These are phyloP conservation scores for Tolypocladium capitatum DNA, from an alignment of 2,329 filamentous ascomycete genomes.

Conservation along the genomic window DNA sequence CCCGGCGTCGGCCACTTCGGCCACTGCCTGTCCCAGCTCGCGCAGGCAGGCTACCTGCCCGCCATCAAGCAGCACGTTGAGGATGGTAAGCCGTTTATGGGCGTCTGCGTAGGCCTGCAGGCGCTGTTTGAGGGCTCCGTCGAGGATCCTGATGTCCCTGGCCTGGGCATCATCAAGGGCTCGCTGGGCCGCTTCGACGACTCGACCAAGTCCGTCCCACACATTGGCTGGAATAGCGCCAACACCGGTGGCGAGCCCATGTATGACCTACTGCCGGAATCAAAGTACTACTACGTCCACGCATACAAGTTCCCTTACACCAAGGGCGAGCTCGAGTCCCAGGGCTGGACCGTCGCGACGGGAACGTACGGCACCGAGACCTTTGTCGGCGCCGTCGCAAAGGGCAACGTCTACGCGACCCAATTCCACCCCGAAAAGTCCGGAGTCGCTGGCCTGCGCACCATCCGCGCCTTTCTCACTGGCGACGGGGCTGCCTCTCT, in stretches of 20 bases:
- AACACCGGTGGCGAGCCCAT: constrained; percentile 46
- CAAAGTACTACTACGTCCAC: constrained; percentile 99
- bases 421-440: constrained; percentile 99
- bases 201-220: constrained; percentile 76
- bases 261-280: constrained; percentile 65
- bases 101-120: constrained; percentile 90
- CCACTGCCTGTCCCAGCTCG: constrained; percentile 79
- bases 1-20: constrained; percentile 97
- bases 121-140: constrained; percentile 77
- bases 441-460: constrained; percentile 72
- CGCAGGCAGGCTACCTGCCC: constrained; percentile 68
- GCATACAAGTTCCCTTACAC: constrained; percentile 76
- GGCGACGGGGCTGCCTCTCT: constrained; percentile 48
- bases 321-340: constrained; percentile 57
- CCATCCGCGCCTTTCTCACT: constrained; percentile 76
- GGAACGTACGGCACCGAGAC: constrained; percentile 77
- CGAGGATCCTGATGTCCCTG: constrained; percentile 59
- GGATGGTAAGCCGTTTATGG: constrained; percentile 94
- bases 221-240: constrained; percentile 97
- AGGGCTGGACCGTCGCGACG: constrained; percentile 88
- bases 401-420: constrained; percentile 74
- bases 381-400: constrained; percentile 82
- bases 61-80: constrained; percentile 73
- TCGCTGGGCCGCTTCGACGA: constrained; percentile 66
- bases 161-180: constrained; percentile 62